These are phyloP conservation scores for Apophysomyces sp. DNA, from an alignment of 371 early-diverging fungal species.

Conservation along the genomic window DNA sequence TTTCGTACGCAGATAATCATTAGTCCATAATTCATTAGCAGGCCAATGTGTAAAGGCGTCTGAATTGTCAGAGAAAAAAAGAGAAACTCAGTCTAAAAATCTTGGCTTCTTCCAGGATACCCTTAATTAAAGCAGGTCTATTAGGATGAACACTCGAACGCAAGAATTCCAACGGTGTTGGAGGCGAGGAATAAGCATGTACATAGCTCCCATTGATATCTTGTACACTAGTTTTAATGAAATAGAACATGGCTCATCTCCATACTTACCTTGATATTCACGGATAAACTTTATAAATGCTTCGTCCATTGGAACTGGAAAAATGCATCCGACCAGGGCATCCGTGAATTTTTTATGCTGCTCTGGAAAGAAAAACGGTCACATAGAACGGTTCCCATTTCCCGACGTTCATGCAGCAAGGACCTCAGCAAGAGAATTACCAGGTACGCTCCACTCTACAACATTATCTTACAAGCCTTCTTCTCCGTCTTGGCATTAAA, in stretches of 20 bases:
- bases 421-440: too few species aligned
- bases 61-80: not conserved
- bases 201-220: slow-evolving; percentile 43
- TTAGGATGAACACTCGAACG: slow-evolving; percentile 42
- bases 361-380: too few species aligned
- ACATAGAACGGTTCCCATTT: too few species aligned
- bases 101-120: too few species aligned
- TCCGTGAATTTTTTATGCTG: too few species aligned
- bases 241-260: not conserved
- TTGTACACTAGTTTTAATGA: slow-evolving; percentile 2
- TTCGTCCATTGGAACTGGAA: slow-evolving; percentile 27
- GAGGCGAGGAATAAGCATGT: slow-evolving; percentile 26
- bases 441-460: too few species aligned
- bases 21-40: slow-evolving; percentile 62
- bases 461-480: too few species aligned
- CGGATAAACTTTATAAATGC: slow-evolving; percentile 27
- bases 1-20: slow-evolving; percentile 51
- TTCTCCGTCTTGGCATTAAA: too few species aligned
- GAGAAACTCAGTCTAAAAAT: too few species aligned
- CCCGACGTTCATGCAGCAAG: too few species aligned
- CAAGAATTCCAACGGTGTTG: slow-evolving; percentile 40
- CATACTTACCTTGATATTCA: slow-evolving; percentile 43
- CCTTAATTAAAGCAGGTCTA: slow-evolving; percentile 44
- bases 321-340: too few species aligned
- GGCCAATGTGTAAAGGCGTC: slow-evolving; percentile 57